These are phyloP conservation scores for Sporormia fimetaria DNA, from an alignment of 495 filamentous ascomycete genomes.

Conservation along the genomic window DNA sequence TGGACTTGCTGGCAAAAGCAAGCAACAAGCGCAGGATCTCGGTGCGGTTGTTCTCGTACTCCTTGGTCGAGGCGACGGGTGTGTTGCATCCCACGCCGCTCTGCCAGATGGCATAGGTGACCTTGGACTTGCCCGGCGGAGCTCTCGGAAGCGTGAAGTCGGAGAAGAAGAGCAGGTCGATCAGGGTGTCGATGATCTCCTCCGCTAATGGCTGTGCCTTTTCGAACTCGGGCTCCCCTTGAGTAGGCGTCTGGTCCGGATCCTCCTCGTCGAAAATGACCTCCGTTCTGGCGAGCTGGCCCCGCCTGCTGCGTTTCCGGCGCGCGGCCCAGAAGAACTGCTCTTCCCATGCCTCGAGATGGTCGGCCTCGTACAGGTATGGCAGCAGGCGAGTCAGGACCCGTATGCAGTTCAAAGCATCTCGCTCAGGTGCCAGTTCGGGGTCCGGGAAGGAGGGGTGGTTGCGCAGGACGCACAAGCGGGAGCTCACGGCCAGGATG, in stretches of 20 bases:
- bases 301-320: conserved; percentile 46
- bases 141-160: conserved; percentile 69
- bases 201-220: conserved; percentile 81
- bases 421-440: conserved; percentile 76
- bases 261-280: conserved; percentile 76
- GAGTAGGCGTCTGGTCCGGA: conserved; percentile 34
- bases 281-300: conserved; percentile 49
- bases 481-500: conserved; percentile 66
- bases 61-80: conserved; percentile 73
- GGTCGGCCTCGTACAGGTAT: conserved; percentile 84
- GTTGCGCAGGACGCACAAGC: conserved; percentile 69
- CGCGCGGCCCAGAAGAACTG: conserved; percentile 82
- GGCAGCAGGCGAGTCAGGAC: conserved; percentile 85
- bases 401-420: conserved; percentile 88
- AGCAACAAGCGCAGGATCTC: conserved; percentile 82
- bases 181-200: conserved; percentile 81
- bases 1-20: conserved; percentile 74
- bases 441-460: conserved; percentile 83
- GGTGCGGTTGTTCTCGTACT: conserved; percentile 81
- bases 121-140: conserved; percentile 60
- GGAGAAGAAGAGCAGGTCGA: conserved; percentile 85
- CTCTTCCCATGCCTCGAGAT: conserved; percentile 78
- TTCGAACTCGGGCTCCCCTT: conserved; percentile 54
- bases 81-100: conserved; percentile 94
- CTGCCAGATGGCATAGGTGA: conserved; percentile 94